Percentiles rank a stretch among this genome's conserved stretches.
phyloP scores from a whole-genome alignment of 805 yeast genomes.

The Ascoidea rubescens region DNA sequence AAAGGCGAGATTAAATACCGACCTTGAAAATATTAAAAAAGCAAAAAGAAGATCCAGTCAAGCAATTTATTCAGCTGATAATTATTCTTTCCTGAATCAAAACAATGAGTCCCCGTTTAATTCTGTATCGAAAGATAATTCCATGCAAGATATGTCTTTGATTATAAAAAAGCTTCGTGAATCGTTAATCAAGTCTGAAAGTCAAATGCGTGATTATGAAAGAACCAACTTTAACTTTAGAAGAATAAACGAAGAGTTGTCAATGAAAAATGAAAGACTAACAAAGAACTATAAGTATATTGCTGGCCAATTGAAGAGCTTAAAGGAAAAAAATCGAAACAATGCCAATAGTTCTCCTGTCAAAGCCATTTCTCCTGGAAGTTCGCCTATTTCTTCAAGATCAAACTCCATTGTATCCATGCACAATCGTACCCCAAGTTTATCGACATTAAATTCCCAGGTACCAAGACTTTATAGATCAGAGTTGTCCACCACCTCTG shows the following conservation, averaged over 20 bases:
- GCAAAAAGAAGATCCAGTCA: slow-evolving; percentile 13
- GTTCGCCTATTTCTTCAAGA: slow-evolving; percentile 19
- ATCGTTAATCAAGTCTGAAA: slow-evolving; percentile 36
- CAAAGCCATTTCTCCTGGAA: slow-evolving; percentile 5
- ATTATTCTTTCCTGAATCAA: too few species aligned
- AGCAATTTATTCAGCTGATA: neutral
- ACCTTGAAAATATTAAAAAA: slow-evolving; percentile 18
- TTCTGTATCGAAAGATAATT: neutral
- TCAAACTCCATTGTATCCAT: slow-evolving; percentile 23
- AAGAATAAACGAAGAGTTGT: slow-evolving; percentile 51
- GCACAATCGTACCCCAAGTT: slow-evolving; percentile 9
- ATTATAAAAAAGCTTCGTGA: slow-evolving; percentile 31
- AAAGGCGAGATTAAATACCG: slow-evolving; percentile 17
- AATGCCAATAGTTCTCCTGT: slow-evolving; percentile 4
- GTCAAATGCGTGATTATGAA: slow-evolving; percentile 42
- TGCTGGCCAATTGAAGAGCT: slow-evolving; percentile 40
- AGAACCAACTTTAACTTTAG: slow-evolving; percentile 37
- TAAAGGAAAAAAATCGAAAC: slow-evolving; percentile 21
- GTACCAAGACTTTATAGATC: neutral
- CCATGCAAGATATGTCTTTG: slow-evolving; percentile 10
- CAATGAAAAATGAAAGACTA: slow-evolving; percentile 49
- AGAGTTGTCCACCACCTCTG: neutral
- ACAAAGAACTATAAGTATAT: slow-evolving; percentile 56
- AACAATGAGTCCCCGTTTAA: neutral
- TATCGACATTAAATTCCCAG: too few species aligned